Base-by-base conservation (phyloP, 176 grass and related monocot genomes). In the Carex littledalei region DNA sequence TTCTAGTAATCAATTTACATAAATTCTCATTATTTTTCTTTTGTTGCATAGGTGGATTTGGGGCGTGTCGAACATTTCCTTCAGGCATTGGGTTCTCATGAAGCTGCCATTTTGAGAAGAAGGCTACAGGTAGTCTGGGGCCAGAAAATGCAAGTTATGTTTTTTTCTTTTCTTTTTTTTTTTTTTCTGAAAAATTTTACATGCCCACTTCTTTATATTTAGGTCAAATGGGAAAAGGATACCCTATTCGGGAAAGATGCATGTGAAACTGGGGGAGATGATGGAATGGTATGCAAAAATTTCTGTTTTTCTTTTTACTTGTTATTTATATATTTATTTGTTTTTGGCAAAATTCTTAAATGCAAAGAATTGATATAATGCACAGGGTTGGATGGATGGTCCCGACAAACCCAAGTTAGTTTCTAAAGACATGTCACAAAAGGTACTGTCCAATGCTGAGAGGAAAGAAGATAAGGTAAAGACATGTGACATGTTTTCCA, bases 1-100 rank as follows among this genome's bases (percentile, higher is more conserved):
- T 85, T 41, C 18, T 74, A 60, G 41, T 77, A 29, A 76, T 47
- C n/a, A 39, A 53, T 85, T 77, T 85, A 63, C 52, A 78, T 76
- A 29, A 21, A 50, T 64, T 61, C 57, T 56, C 68, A 60, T 84
- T 8, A n/a, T 52, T 34, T 69, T 69, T 61, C 37, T 65, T 59
- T 72, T 26, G 21, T 88, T 59, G 9, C 73, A 26, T 69, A 89
- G 88, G 88, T 89, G 78, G 68, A 89, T 53, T 82, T 89, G n/a
- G 84, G 66, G 13, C 84, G 84, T 55, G 84, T 86, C 31, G 79
- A 86, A 57, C 88, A 86, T 76, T 89, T 89, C 49, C 78, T 89
- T 50, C 78, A 84, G 43, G 58, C 49, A 10, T 58, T 89, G 85
- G 88, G 78, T 82, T 83, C 79, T 83, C 67, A 78, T 61, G 88